Evolutionary conservation across 495 filamentous ascomycete genomes (phyloP).

Genomic region (Symbiotaphrina buchneri): DNA sequence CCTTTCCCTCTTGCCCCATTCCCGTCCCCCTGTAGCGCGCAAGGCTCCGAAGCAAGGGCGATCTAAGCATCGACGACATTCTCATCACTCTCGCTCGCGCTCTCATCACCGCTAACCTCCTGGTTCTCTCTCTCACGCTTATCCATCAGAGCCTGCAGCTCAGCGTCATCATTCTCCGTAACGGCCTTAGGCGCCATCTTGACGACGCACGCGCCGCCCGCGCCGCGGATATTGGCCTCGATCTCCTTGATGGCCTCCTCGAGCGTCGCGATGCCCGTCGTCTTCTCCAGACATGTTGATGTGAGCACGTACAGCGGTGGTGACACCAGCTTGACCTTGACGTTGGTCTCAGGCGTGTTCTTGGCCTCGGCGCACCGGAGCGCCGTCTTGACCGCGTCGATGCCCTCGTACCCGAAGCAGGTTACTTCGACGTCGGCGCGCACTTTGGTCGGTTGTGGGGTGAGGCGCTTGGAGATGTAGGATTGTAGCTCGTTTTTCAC

Average conservation of each 20-base stretch:
- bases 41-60: too few species aligned
- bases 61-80: slow-evolving; percentile 15
- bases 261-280: slow-evolving; percentile 53
- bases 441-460: slow-evolving; percentile 92
- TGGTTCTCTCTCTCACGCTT: slow-evolving; percentile 96
- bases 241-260: slow-evolving; percentile 80
- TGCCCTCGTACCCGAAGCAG: slow-evolving; percentile 95
- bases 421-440: slow-evolving; percentile 95
- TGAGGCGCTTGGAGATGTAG: slow-evolving; percentile 91
- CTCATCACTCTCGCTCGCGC: slow-evolving; percentile 80
- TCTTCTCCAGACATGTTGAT: slow-evolving; percentile 86
- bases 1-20: too few species aligned
- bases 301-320: slow-evolving; percentile 89
- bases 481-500: slow-evolving; percentile 69
- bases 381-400: slow-evolving; percentile 88
- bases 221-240: slow-evolving; percentile 43
- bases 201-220: slow-evolving; percentile 58
- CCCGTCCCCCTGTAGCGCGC: too few species aligned
- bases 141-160: slow-evolving; percentile 94
- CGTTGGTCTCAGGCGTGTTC: slow-evolving; percentile 73
- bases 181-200: slow-evolving; percentile 99
- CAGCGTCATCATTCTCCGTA: slow-evolving; percentile 92
- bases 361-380: slow-evolving; percentile 69
- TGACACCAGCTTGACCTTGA: slow-evolving; percentile 91
- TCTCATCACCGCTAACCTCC: slow-evolving; percentile 91